Percentiles rank a stretch among this genome's conserved stretches.
Conservation (phyloP, 352 stramenopile species). For the Phytopythium kandeliae region DNA sequence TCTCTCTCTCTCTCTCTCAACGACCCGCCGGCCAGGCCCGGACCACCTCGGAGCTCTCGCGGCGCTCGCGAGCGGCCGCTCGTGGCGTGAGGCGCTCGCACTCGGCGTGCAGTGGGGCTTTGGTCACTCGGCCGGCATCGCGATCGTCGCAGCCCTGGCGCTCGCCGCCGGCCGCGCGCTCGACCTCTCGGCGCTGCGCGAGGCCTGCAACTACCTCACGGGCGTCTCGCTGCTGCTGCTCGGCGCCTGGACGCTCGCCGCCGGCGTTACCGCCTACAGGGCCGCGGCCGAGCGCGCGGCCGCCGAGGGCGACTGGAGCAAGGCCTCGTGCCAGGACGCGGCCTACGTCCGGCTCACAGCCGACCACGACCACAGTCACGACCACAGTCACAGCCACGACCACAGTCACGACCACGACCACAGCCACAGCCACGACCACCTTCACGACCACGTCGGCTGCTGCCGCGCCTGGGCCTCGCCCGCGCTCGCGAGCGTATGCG, state of each 20-base stretch:
- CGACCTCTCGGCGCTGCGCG: slow-evolving; percentile 21
- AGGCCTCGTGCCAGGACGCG: slow-evolving; percentile 49
- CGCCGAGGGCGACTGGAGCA: slow-evolving; percentile 33
- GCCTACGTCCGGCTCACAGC: slow-evolving; percentile 45
- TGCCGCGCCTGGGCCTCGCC: slow-evolving; percentile 1
- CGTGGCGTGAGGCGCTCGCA: slow-evolving; percentile 52
- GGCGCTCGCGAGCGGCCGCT: slow-evolving; percentile 71
- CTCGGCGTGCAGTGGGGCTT: slow-evolving; percentile 86
- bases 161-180: slow-evolving; percentile 42
- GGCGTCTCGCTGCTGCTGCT: slow-evolving; percentile 58
- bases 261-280: slow-evolving; percentile 27
- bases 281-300: slow-evolving; percentile 6
- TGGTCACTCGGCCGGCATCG: slow-evolving; percentile 84
- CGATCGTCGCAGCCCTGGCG: slow-evolving; percentile 47
- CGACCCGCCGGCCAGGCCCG: too few relatives aligned
- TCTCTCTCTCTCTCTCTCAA: background rate
- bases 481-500: slow-evolving; percentile 34
- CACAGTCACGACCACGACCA: background rate
- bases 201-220: slow-evolving; percentile 57
- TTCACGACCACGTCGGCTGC: too few relatives aligned
- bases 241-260: slow-evolving; percentile 42
- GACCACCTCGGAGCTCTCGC: slow-evolving; percentile 87
- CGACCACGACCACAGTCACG: slow-evolving; percentile 4
- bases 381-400: slow-evolving; percentile 8
- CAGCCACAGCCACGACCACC: slow-evolving; percentile 8